Conservation (phyloP, 495 filamentous ascomycete species). For the Cenococcum geophilum region DNA sequence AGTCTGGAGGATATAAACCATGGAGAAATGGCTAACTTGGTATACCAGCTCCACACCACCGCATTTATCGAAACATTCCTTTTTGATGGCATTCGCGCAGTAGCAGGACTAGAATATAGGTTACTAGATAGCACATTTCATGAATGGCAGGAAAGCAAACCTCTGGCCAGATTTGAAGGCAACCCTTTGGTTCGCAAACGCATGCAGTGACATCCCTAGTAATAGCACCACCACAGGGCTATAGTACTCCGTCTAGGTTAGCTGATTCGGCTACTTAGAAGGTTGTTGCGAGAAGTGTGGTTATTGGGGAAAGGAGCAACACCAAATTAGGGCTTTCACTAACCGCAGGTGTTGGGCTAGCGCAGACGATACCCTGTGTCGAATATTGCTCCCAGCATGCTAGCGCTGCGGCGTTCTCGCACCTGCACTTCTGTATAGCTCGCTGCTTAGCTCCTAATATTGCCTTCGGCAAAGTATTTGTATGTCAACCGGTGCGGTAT, state of each 20-base stretch:
- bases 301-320: not conserved
- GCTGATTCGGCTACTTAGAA: no score
- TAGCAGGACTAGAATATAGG: not conserved
- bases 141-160: not conserved
- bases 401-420: conserved; percentile 19
- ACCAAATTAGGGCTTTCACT: not conserved
- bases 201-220: not conserved
- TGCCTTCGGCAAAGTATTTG: not conserved
- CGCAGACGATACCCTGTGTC: conserved; percentile 14
- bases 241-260: no score
- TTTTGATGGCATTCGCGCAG: not conserved
- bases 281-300: no score
- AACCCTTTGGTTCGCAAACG: not conserved
- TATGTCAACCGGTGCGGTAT: not conserved
- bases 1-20: no score
- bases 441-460: not conserved
- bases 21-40: not conserved
- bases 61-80: not conserved
- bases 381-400: conserved; percentile 14
- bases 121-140: not conserved
- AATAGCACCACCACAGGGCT: no score
- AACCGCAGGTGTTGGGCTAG: conserved; percentile 10
- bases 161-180: not conserved
- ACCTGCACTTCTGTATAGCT: conserved; percentile 18
- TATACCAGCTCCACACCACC: not conserved